Evolutionary conservation across 176 grass and related monocot species (phyloP), one percentile per base, ranked within the genome.

Genomic region (Otatea glauca): DNA sequence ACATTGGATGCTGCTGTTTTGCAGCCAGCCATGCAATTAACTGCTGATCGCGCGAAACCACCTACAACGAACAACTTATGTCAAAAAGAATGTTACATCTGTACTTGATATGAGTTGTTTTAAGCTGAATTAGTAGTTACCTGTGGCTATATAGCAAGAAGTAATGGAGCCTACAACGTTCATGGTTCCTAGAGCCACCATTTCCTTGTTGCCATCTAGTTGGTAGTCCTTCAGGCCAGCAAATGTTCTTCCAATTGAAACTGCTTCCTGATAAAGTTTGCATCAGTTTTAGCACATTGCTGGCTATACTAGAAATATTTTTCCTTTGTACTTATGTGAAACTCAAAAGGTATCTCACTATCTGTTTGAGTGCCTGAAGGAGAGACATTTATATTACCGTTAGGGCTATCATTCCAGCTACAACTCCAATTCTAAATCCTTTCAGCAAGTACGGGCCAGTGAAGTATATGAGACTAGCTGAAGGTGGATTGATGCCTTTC

Each of bases 151-250:
- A 14, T 93, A 94, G 87, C 96, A 98, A 75, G 96, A 98, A 88
- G 91, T 89, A 80, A 98, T 72, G 43, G 96, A 95, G 75, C 96
- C 96, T 48, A 92, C 71, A 60, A 98, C 77, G 81, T 98, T 98
- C 96, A 98, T 98, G 16, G 91, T 89, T 70, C 96, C 96, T 80
- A 98, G 70, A 9, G 96, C 96, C 38, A 98, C 70, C 96, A 98
- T 98, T 90, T 95, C 96, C 77, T 95, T 98, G 83, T 98, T 98
- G 61, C 96, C 96, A 70, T 98, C 96, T 59, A 98, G 63, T 49
- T 92, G 89, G 56, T 98, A 95, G 63, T 95, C 96, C 86, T 95
- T 93, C 74, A 93, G 74, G 9, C 39, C 81, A 54, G 95, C 95
- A 66, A 95, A 98, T 80, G 95, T 98, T 93, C 95, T 92, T 81